These are phyloP conservation scores for Fraxinus paxiana DNA, from an alignment of 305 asterid genomes.

Conservation along the genomic window DNA sequence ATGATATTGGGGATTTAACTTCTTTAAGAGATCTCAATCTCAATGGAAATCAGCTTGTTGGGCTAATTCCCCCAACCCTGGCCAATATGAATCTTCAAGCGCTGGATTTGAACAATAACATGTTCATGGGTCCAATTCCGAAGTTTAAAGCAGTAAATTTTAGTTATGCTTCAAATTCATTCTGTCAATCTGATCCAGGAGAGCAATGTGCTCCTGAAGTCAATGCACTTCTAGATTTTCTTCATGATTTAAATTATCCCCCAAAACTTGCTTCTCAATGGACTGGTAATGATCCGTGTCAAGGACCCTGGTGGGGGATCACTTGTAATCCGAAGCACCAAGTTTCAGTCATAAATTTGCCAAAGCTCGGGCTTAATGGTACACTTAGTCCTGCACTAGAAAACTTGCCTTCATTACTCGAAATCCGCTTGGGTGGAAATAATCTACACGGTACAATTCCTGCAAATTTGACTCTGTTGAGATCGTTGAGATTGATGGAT, in stretches of 20 bases:
- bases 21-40: conserved; percentile 54
- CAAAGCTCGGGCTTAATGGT: conserved; percentile 56
- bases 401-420: conserved; percentile 51
- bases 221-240: conserved; percentile 59
- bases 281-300: conserved; percentile 75
- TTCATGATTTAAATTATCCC: conserved; percentile 54
- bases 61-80: conserved; percentile 56
- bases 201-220: conserved; percentile 64
- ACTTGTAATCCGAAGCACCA: conserved; percentile 40
- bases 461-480: conserved; percentile 41
- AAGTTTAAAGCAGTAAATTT: conserved; percentile 48
- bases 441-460: conserved; percentile 58
- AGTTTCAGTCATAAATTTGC: conserved; percentile 62
- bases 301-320: conserved; percentile 72
- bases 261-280: conserved; percentile 50
- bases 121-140: conserved; percentile 78
- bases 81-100: conserved; percentile 43
- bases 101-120: conserved; percentile 66
- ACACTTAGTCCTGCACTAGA: conserved; percentile 60
- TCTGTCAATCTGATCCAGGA: conserved; percentile 55
- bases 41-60: conserved; percentile 60
- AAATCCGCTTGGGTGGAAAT: conserved; percentile 64
- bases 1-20: conserved; percentile 49
- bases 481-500: conserved; percentile 42
- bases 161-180: conserved; percentile 49